Percentiles rank a stretch among this genome's conserved stretches.
Evolutionary conservation across 2,329 filamentous ascomycete species (phyloP).

Genomic region (Dactylellina haptotyla): DNA sequence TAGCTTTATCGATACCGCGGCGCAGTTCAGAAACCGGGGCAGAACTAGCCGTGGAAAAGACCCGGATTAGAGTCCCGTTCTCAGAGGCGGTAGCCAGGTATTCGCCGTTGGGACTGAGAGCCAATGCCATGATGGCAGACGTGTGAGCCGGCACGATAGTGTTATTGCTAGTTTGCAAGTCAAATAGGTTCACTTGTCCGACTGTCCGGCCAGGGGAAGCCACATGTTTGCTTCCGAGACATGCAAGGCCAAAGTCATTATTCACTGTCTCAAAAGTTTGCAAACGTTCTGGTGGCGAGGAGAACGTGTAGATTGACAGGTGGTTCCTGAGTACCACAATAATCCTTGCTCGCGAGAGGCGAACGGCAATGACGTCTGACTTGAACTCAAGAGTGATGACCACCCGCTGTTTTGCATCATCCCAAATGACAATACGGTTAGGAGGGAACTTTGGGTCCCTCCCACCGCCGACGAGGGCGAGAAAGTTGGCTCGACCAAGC

Average conservation of each 20-base stretch:
- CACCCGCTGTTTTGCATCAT: slow-evolving; percentile 80
- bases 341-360: slow-evolving; percentile 78
- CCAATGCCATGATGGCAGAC: slow-evolving; percentile 78
- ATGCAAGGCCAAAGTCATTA: slow-evolving; percentile 83
- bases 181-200: slow-evolving; percentile 89
- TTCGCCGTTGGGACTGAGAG: slow-evolving; percentile 80
- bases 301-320: slow-evolving; percentile 82
- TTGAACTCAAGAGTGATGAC: slow-evolving; percentile 81
- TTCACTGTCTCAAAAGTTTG: slow-evolving; percentile 85
- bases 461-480: slow-evolving; percentile 89
- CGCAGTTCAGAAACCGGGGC: slow-evolving; percentile 85
- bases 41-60: slow-evolving; percentile 83
- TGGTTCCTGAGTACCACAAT: slow-evolving; percentile 83
- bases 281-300: slow-evolving; percentile 74
- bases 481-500: slow-evolving; percentile 85
- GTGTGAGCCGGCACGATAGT: slow-evolving; percentile 94
- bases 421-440: slow-evolving; percentile 93
- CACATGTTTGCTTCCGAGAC: slow-evolving; percentile 76
- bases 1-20: slow-evolving; percentile 86
- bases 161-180: slow-evolving; percentile 80
- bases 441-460: slow-evolving; percentile 84
- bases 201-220: slow-evolving; percentile 87
- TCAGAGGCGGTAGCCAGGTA: slow-evolving; percentile 90
- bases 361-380: slow-evolving; percentile 81
- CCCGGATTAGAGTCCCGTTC: slow-evolving; percentile 86